Percentiles rank a stretch among this genome's conserved stretches.
These are phyloP conservation scores for Recurvomyces mirabilis DNA, from an alignment of 495 filamentous ascomycete species.

Conservation along the genomic window DNA sequence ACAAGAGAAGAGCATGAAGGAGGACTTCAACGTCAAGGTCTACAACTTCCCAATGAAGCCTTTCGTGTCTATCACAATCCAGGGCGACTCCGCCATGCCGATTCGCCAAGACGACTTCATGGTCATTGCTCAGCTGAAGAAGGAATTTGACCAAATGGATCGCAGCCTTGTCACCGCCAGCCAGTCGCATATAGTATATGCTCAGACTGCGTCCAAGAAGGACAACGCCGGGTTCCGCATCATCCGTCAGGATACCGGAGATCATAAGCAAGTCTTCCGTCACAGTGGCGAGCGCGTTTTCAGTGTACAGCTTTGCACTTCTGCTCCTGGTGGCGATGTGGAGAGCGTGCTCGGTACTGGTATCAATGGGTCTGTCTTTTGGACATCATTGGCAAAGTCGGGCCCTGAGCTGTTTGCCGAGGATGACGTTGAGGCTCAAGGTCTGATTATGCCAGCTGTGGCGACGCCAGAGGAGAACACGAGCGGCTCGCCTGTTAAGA, in stretches of 20 bases:
- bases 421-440: constrained; percentile 59
- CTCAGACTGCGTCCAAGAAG: constrained; percentile 55
- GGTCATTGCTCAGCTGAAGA: constrained; percentile 85
- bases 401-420: constrained; percentile 64
- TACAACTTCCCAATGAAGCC: constrained; percentile 94
- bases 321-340: constrained; percentile 37
- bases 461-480: constrained; percentile 22
- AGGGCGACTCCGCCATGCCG: constrained; percentile 28
- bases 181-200: constrained; percentile 86
- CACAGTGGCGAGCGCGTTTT: constrained; percentile 82
- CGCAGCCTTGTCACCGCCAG: constrained; percentile 82
- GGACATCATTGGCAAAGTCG: constrained; percentile 61
- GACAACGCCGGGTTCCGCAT: constrained; percentile 72
- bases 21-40: constrained; percentile 47
- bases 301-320: constrained; percentile 71
- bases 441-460: constrained; percentile 66
- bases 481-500: constrained; percentile 86
- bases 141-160: constrained; percentile 95
- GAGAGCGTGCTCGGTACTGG: constrained; percentile 85
- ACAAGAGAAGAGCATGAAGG: constrained; percentile 43
- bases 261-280: constrained; percentile 78
- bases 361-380: constrained; percentile 88
- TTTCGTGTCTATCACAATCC: constrained; percentile 69
- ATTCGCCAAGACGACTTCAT: constrained; percentile 60
- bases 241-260: constrained; percentile 86